phyloP scores from a whole-genome alignment of 768 basidiomycete genomes.

The Tulasnella sp. region DNA sequence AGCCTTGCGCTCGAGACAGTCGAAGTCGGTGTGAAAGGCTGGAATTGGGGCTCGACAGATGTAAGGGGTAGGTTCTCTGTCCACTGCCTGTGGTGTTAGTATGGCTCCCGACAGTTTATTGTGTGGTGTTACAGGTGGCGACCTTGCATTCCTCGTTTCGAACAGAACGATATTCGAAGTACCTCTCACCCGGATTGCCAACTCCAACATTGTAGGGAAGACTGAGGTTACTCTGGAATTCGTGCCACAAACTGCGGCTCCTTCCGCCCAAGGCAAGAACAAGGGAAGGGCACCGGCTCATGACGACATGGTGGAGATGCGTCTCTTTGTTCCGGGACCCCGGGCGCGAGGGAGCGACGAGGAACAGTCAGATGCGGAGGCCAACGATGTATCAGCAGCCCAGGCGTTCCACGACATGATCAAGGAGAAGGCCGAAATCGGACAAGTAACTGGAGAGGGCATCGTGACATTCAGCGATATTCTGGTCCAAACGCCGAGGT shows the following conservation, averaged over 20 bases:
- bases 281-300: constrained; percentile 38
- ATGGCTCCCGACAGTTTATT: not conserved
- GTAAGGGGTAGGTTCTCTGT: constrained; percentile 61
- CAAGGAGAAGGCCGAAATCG: constrained; percentile 93
- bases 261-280: constrained; percentile 38
- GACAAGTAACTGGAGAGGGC: constrained; percentile 81
- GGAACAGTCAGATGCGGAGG: constrained; percentile 51
- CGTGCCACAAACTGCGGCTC: constrained; percentile 38
- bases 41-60: constrained; percentile 97
- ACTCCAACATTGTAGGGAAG: constrained; percentile 95
- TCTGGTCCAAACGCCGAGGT: constrained; percentile 77
- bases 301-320: constrained; percentile 92
- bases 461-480: constrained; percentile 95
- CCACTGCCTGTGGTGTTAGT: not conserved
- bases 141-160: constrained; percentile 83
- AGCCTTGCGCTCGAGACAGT: constrained; percentile 73
- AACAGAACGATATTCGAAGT: constrained; percentile 86
- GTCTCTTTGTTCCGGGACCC: constrained; percentile 89
- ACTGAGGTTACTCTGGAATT: constrained; percentile 99
- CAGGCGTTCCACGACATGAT: constrained; percentile 94
- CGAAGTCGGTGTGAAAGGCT: constrained; percentile 86
- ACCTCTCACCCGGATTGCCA: constrained; percentile 77
- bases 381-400: constrained; percentile 80
- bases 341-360: constrained; percentile 38
- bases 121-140: constrained; percentile 53